Percentiles rank a stretch among this genome's conserved stretches.
These are phyloP conservation scores for Hypholoma fasciculare DNA, from an alignment of 768 basidiomycete genomes.

Conservation along the genomic window DNA sequence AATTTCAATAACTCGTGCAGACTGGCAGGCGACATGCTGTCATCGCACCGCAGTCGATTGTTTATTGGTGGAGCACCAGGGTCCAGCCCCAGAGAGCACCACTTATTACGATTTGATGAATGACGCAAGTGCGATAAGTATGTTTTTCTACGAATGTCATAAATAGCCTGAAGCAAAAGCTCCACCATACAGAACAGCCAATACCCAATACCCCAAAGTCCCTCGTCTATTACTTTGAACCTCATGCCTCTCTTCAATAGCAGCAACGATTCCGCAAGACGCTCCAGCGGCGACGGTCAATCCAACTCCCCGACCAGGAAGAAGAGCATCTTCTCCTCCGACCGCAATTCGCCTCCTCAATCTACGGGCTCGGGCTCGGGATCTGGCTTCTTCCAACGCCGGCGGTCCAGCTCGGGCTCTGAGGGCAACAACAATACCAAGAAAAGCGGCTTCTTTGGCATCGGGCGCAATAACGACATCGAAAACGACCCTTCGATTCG, in stretches of 20 bases:
- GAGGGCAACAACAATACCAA: slow-evolving; percentile 9
- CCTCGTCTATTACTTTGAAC: not conserved
- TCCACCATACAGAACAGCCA: too few relatives aligned
- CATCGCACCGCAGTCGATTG: too few relatives aligned
- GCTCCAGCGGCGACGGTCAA: slow-evolving; percentile 7
- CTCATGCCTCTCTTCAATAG: slow-evolving; percentile 28
- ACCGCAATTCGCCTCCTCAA: slow-evolving; percentile 21
- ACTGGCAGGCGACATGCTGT: too few relatives aligned
- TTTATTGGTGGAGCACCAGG: too few relatives aligned
- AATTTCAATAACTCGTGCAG: too few relatives aligned
- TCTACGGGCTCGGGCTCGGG: not conserved
- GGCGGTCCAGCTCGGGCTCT: slow-evolving; percentile 20
- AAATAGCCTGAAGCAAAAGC: too few relatives aligned
- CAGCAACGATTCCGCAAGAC: slow-evolving; percentile 9
- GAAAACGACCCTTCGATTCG: slow-evolving; percentile 45
- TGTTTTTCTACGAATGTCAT: too few relatives aligned
- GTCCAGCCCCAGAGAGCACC: too few relatives aligned
- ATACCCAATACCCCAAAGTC: too few relatives aligned
- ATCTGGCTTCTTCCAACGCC: too few relatives aligned
- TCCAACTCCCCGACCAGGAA: slow-evolving; percentile 21
- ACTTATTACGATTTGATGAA: too few relatives aligned
- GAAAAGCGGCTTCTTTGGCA: slow-evolving; percentile 26
- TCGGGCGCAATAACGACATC: slow-evolving; percentile 20
- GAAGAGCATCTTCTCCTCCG: slow-evolving; percentile 26
- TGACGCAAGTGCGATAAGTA: too few relatives aligned